Conservation (phyloP, 805 yeast species). For the Suhomyces faveliae region DNA sequence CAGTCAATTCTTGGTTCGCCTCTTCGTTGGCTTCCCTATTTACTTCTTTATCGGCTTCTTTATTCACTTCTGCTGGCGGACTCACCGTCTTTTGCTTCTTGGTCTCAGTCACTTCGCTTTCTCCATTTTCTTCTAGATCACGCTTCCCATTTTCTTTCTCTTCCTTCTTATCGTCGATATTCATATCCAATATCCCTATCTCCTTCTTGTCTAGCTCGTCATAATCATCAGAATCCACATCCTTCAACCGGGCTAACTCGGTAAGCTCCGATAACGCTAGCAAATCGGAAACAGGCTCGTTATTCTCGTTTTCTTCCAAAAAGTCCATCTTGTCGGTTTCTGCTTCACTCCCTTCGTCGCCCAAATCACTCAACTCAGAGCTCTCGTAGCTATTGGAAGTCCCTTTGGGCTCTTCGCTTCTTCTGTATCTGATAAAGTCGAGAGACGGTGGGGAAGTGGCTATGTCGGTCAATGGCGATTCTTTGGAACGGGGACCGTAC, state of each 20-base stretch:
- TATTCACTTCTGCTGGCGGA: no score
- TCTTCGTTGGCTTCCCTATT: background rate
- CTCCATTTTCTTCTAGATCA: no score
- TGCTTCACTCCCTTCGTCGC: slow-evolving; percentile 74
- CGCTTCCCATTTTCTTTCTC: background rate
- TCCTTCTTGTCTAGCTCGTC: background rate
- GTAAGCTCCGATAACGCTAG: slow-evolving; percentile 41
- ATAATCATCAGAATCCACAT: slow-evolving; percentile 33
- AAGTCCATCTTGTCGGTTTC: slow-evolving; percentile 86
- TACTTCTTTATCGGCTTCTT: background rate
- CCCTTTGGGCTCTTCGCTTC: background rate
- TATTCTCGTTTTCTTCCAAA: slow-evolving; percentile 34
- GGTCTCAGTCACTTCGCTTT: no score
- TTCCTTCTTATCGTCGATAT: no score
- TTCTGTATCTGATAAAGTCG: slow-evolving; percentile 19
- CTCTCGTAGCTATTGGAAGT: slow-evolving; percentile 29
- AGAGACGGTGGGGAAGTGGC: slow-evolving; percentile 42
- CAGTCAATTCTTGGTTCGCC: no score
- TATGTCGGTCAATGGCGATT: slow-evolving; percentile 41
- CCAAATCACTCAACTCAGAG: slow-evolving; percentile 50
- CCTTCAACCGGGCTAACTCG: slow-evolving; percentile 40
- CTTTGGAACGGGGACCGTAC: slow-evolving; percentile 20
- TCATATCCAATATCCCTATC: background rate
- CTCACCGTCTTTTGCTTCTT: slow-evolving; percentile 3
- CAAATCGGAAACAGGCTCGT: slow-evolving; percentile 33